Evolutionary conservation across 2,329 filamentous ascomycete genomes (phyloP).

Genomic region (Drechslera avenae): DNA sequence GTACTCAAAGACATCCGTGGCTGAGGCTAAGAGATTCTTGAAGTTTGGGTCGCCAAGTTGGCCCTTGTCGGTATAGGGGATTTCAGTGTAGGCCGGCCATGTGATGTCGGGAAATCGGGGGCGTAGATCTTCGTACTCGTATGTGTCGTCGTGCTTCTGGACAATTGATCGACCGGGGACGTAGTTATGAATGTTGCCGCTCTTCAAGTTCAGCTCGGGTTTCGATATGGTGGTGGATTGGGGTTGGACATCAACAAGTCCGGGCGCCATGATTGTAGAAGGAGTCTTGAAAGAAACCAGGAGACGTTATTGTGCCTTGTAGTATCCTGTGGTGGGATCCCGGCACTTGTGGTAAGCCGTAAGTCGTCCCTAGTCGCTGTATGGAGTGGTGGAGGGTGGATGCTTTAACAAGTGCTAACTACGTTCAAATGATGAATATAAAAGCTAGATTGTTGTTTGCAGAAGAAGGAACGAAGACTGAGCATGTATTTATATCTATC

Average conservation of each 20-base stretch:
- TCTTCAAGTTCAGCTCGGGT: conserved; percentile 25
- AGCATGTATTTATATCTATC: conserved; percentile 18
- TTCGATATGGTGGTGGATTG: conserved; percentile 18
- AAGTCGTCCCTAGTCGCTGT: background rate
- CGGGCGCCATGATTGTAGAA: conserved; percentile 37
- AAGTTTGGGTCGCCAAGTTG: conserved; percentile 60
- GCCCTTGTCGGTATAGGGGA: conserved; percentile 60
- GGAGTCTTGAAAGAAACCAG: background rate
- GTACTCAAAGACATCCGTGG: conserved; percentile 62
- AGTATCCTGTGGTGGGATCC: background rate
- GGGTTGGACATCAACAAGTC: conserved; percentile 37
- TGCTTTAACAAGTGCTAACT: background rate
- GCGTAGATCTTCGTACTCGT: conserved; percentile 59
- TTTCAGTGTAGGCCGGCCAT: conserved; percentile 57
- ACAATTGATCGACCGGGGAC: conserved; percentile 56
- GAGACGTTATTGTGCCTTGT: background rate
- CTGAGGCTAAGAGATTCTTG: conserved; percentile 57
- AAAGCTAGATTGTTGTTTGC: background rate
- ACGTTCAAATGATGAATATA: too few relatives aligned
- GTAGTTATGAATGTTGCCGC: conserved; percentile 46
- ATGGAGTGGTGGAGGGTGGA: background rate
- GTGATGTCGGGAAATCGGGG: conserved; percentile 60
- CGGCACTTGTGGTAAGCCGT: background rate
- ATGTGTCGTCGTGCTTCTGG: conserved; percentile 53
- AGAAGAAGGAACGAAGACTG: background rate